A percentile compares a stretch with the other conserved stretches of the same genome.
Conservation (phyloP, 202 grass and related monocot species). For the Bolboschoenoplectus hybrid region DNA sequence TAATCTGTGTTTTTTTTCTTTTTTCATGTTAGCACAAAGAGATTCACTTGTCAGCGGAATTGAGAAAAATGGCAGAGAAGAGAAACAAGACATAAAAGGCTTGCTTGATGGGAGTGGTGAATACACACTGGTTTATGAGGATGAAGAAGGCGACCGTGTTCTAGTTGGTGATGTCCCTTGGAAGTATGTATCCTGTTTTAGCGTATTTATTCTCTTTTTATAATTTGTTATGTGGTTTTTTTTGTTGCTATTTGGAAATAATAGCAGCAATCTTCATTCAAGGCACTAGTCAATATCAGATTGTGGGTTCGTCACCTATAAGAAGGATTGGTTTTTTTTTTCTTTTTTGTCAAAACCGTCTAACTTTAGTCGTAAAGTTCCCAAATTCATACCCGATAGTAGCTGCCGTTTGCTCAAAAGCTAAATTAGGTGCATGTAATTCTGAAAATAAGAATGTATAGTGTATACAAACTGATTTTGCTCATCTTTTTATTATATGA, state of each 20-base stretch:
- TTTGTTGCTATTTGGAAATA: neutral
- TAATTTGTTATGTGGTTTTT: slow-evolving; percentile 7
- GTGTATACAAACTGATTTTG: neutral
- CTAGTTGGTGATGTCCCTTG: slow-evolving; percentile 88
- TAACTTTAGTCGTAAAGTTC: neutral
- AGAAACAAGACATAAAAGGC: slow-evolving; percentile 37
- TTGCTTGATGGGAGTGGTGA: slow-evolving; percentile 65
- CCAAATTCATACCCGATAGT: slow-evolving; percentile 30
- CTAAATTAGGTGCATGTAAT: neutral
- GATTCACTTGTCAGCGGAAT: slow-evolving; percentile 9
- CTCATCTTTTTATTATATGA: slow-evolving; percentile 17
- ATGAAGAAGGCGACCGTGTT: slow-evolving; percentile 84
- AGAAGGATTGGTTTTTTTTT: neutral
- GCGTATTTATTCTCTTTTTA: neutral
- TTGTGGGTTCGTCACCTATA: neutral
- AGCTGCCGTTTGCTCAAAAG: neutral
- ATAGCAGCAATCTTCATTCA: neutral
- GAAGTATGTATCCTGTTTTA: slow-evolving; percentile 54
- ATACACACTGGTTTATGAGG: slow-evolving; percentile 88
- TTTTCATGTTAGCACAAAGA: slow-evolving; percentile 47
- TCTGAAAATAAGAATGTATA: neutral
- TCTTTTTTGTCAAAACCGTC: neutral
- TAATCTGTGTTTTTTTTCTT: neutral
- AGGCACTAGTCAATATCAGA: neutral
- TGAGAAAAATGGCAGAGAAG: slow-evolving; percentile 32